Percentiles rank a stretch among this genome's conserved stretches.
Evolutionary conservation across 1,284 basidiomycete species (phyloP).

Genomic region (Leccinum fallax): DNA sequence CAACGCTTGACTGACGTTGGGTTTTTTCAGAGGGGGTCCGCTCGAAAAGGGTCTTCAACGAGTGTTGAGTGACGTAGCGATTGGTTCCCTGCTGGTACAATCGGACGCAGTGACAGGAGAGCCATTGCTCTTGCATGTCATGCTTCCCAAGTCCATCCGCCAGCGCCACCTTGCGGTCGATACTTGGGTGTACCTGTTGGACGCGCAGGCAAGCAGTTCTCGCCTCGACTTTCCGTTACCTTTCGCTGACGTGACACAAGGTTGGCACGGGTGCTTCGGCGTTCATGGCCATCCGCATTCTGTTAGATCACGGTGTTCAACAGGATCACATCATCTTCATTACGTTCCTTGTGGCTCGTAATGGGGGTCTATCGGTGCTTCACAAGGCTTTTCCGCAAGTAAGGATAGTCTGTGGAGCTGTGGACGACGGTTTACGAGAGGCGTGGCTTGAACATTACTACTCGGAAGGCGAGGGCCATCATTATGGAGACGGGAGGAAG

Average conservation of each 20-base stretch:
- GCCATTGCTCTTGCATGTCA: slow-evolving; percentile 82
- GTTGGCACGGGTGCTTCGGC: slow-evolving; percentile 95
- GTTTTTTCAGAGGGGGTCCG: slow-evolving; percentile 72
- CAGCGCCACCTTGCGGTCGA: slow-evolving; percentile 62
- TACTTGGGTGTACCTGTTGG: slow-evolving; percentile 88
- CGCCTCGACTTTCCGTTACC: not conserved
- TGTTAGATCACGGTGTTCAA: slow-evolving; percentile 93
- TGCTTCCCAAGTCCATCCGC: slow-evolving; percentile 76
- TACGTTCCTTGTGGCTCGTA: slow-evolving; percentile 83
- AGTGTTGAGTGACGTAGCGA: slow-evolving; percentile 84
- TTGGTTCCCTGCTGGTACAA: slow-evolving; percentile 92
- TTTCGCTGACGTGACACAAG: slow-evolving; percentile 40
- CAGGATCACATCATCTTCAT: slow-evolving; percentile 86
- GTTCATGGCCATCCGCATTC: slow-evolving; percentile 94
- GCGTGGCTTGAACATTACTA: slow-evolving; percentile 64
- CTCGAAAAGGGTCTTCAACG: slow-evolving; percentile 89
- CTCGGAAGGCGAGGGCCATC: slow-evolving; percentile 41
- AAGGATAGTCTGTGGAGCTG: slow-evolving; percentile 80
- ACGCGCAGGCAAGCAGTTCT: slow-evolving; percentile 68
- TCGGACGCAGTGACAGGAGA: slow-evolving; percentile 86
- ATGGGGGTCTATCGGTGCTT: slow-evolving; percentile 78
- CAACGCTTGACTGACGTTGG: slow-evolving; percentile 11
- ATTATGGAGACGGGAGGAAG: slow-evolving; percentile 50
- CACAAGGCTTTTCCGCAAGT: slow-evolving; percentile 83
- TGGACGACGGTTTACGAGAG: slow-evolving; percentile 76